Conservation (phyloP, 768 basidiomycete species). For the Leccinellum luteum region DNA sequence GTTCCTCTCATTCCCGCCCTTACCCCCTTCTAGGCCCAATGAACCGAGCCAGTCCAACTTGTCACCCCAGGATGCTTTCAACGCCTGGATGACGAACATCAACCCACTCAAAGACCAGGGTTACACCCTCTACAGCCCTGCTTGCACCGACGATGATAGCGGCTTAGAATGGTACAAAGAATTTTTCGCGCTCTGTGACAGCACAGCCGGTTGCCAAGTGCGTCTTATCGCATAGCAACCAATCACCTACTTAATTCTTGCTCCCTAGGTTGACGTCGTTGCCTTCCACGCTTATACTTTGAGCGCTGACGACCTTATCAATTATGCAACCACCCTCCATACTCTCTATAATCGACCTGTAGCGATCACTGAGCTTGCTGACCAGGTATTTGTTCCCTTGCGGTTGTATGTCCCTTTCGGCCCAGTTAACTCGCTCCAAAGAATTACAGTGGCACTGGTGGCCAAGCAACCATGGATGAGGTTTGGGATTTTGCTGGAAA, state of each 20-base stretch:
- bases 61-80: slow-evolving; percentile 43
- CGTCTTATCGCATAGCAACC: slow-evolving; percentile 22
- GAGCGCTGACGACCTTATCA: slow-evolving; percentile 43
- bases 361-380: slow-evolving; percentile 70
- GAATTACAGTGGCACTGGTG: slow-evolving; percentile 48
- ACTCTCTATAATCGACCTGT: slow-evolving; percentile 40
- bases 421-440: slow-evolving; percentile 25
- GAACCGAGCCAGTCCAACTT: slow-evolving; percentile 61
- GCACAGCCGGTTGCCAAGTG: slow-evolving; percentile 44
- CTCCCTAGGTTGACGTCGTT: slow-evolving; percentile 49
- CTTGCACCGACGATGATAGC: slow-evolving; percentile 55
- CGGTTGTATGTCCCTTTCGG: not conserved
- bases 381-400: slow-evolving; percentile 42
- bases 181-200: slow-evolving; percentile 49
- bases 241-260: not conserved
- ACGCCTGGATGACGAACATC: slow-evolving; percentile 61
- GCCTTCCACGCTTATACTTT: slow-evolving; percentile 73
- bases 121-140: slow-evolving; percentile 61
- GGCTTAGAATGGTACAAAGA: slow-evolving; percentile 64
- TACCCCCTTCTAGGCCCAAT: slow-evolving; percentile 56
- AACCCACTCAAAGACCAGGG: slow-evolving; percentile 54
- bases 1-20: not conserved
- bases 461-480: slow-evolving; percentile 35
- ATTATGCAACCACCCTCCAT: slow-evolving; percentile 49
- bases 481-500: slow-evolving; percentile 45